A percentile compares a stretch with the other conserved stretches of the same genome.
These are phyloP conservation scores for Tulasnella sp. DNA, from an alignment of 768 basidiomycete genomes.

Conservation along the genomic window DNA sequence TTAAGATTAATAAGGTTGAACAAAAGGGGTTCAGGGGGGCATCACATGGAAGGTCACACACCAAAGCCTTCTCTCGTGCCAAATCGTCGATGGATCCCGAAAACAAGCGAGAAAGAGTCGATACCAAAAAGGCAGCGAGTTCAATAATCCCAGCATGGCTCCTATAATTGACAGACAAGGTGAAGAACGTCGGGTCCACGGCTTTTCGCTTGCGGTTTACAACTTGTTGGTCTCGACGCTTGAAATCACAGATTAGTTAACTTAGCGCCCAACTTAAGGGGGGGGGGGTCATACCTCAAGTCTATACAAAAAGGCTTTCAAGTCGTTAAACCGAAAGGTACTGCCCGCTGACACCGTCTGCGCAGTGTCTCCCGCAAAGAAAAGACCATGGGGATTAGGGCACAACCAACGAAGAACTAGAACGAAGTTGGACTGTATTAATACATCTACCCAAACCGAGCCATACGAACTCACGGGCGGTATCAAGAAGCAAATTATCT, in stretches of 20 bases:
- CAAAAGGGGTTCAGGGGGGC: no score
- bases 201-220: background rate
- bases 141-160: constrained; percentile 72
- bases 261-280: no score
- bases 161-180: constrained; percentile 61
- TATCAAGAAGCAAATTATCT: constrained; percentile 16
- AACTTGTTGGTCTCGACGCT: constrained; percentile 6
- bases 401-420: constrained; percentile 62
- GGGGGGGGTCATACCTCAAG: no score
- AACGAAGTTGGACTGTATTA: no score
- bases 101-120: constrained; percentile 58
- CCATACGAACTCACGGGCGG: no score
- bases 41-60: no score
- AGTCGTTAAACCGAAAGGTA: constrained; percentile 64
- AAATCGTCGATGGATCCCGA: constrained; percentile 60
- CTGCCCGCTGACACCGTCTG: constrained; percentile 72
- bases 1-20: background rate
- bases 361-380: constrained; percentile 79
- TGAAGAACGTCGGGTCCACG: constrained; percentile 40
- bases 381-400: constrained; percentile 58
- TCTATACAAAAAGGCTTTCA: constrained; percentile 63
- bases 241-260: no score
- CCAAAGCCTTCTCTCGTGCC: background rate
- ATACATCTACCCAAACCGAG: no score
- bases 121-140: constrained; percentile 61